Base-by-base conservation (phyloP, 2,329 filamentous ascomycete species). In the Aspergillus luchuensis region DNA sequence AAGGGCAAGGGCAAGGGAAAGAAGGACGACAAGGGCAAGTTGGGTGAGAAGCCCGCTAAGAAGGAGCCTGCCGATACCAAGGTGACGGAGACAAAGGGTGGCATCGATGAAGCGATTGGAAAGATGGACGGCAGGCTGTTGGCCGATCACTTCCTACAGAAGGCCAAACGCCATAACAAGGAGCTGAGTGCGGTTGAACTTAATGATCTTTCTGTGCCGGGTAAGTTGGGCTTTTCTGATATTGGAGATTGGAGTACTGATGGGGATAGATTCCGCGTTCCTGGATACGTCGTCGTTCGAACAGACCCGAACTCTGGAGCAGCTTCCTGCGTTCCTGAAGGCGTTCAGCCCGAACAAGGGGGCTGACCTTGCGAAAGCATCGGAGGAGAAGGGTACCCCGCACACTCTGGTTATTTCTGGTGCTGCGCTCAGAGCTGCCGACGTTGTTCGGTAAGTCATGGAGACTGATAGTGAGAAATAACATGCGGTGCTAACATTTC, bases 401-500 rank as follows among this genome's bases (percentile, higher is more conserved):
- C 95, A 98, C 75, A 98, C 94, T 1, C 83, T 99, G 57, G 87
- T 99, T 38, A 85, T 99, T n/a, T 87, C 93, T 11, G 87, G 87
- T 8, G 92, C 93, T 5, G 95, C 92, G 0, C 81, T 97, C 58
- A 84, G 95, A 70, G 92, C 95, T 4, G 92, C 94, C 15, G 91
- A 98, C 71, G 79, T 97, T 50, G 88, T 90, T 28, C 86, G 89
- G 88, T 90, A 79, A 47, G 75, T 67, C 17, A 25, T 13, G 38
- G 10, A 11, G 17, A 8, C 19, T 5, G n/a, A 28, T 13, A 19
- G 23, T 3, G 21, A 21, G 43, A 11, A 8, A 19, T 10, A 13
- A 8, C 13, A 28, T 4, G 39, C n/a, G 36, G 33, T 11, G 61
- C 21, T 49, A 59, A 30, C 25, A 39, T 65, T 15, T n/a, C 28